Conservation (phyloP, 2,329 filamentous ascomycete genomes). For the Didymella segeticola region DNA sequence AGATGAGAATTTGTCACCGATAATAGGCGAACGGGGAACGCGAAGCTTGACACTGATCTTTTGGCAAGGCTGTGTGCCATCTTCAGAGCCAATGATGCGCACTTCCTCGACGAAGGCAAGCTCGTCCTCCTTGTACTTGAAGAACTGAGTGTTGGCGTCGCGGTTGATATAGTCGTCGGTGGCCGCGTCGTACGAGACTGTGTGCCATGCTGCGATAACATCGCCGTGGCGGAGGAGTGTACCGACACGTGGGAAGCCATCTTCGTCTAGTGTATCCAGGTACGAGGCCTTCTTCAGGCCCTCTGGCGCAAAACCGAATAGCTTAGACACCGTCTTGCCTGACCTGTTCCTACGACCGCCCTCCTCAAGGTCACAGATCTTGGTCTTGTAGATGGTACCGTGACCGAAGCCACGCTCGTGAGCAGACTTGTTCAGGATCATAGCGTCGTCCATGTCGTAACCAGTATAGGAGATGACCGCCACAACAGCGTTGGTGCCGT, state of each 20-base stretch:
- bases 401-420: slow-evolving; percentile 96
- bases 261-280: slow-evolving; percentile 78
- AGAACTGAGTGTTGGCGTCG: slow-evolving; percentile 83
- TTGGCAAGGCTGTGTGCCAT: slow-evolving; percentile 82
- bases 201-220: slow-evolving; percentile 87
- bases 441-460: slow-evolving; percentile 99
- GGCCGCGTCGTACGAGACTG: slow-evolving; percentile 74
- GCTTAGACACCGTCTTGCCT: slow-evolving; percentile 73
- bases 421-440: slow-evolving; percentile 98
- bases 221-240: slow-evolving; percentile 80
- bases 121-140: slow-evolving; percentile 95
- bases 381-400: slow-evolving; percentile 97
- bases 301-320: slow-evolving; percentile 89
- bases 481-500: slow-evolving; percentile 93
- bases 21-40: slow-evolving; percentile 86
- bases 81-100: slow-evolving; percentile 84
- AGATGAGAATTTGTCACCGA: slow-evolving; percentile 99
- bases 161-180: slow-evolving; percentile 82
- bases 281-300: slow-evolving; percentile 73
- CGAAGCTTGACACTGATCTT: slow-evolving; percentile 92
- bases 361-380: slow-evolving; percentile 86
- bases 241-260: slow-evolving; percentile 85
- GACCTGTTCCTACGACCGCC: slow-evolving; percentile 71
- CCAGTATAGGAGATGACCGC: slow-evolving; percentile 98
- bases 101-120: slow-evolving; percentile 91